These are phyloP conservation scores for Penicillium capsulatum DNA, from an alignment of 2,329 filamentous ascomycete species.

Conservation along the genomic window DNA sequence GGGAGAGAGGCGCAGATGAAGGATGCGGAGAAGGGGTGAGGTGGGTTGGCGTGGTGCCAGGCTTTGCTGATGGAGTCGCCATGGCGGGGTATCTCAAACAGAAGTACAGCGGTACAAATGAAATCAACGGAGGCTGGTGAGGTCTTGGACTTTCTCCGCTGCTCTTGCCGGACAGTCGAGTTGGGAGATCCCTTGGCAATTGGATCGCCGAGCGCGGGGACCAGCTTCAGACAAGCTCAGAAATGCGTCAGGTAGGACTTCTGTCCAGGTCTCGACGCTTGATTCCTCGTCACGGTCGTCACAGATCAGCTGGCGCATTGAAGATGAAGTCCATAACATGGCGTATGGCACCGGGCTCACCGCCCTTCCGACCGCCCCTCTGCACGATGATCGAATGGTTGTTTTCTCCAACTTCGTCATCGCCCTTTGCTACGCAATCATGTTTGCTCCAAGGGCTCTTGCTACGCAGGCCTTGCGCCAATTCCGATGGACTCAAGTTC, in stretches of 20 bases:
- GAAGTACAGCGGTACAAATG: not conserved
- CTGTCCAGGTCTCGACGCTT: too few relatives aligned
- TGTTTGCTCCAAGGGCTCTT: slow-evolving; percentile 24
- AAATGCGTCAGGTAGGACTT: too few relatives aligned
- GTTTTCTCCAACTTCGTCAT: not conserved
- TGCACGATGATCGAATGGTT: slow-evolving; percentile 14
- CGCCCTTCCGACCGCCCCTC: slow-evolving; percentile 17
- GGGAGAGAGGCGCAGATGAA: slow-evolving; percentile 38
- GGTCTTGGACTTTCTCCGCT: too few relatives aligned
- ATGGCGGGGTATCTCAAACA: slow-evolving; percentile 24
- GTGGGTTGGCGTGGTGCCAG: slow-evolving; percentile 42
- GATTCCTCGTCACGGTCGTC: too few relatives aligned
- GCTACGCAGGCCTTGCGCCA: slow-evolving; percentile 18
- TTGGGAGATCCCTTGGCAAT: not conserved
- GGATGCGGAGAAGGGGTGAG: slow-evolving; percentile 44
- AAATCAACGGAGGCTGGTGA: not conserved
- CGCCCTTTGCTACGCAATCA: slow-evolving; percentile 7
- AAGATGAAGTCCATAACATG: not conserved
- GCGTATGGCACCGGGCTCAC: slow-evolving; percentile 2
- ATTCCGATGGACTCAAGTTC: slow-evolving; percentile 24
- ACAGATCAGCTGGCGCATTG: too few relatives aligned
- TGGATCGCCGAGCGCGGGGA: slow-evolving; percentile 1
- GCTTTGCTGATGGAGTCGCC: slow-evolving; percentile 46
- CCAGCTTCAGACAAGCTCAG: not conserved
- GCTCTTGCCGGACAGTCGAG: too few relatives aligned